Conservation (phyloP, 2,329 filamentous ascomycete species). For the Nothomitra cinnamomea region DNA sequence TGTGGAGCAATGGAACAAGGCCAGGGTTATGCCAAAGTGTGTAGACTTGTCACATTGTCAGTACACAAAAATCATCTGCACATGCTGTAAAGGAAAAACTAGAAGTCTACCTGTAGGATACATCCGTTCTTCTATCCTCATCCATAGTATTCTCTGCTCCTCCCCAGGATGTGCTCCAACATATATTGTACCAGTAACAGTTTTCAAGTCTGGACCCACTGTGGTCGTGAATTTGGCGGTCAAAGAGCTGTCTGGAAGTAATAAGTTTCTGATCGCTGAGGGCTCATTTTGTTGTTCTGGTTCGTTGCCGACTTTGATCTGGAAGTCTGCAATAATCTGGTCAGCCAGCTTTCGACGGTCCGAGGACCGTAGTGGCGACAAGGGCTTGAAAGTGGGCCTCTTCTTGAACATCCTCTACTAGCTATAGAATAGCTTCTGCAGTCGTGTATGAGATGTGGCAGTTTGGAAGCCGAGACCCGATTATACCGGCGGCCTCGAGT, state of each 20-base stretch:
- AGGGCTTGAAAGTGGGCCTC: constrained; percentile 34
- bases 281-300: constrained; percentile 12
- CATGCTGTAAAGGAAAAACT: constrained; percentile 20
- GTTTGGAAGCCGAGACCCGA: too few species aligned
- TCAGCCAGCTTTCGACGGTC: constrained; percentile 50
- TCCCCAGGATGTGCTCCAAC: constrained; percentile 39
- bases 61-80: not conserved
- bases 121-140: constrained; percentile 40
- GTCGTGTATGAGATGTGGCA: too few species aligned
- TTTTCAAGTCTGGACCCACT: constrained; percentile 40
- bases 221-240: constrained; percentile 50
- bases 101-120: constrained; percentile 28
- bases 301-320: constrained; percentile 28
- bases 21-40: constrained; percentile 47
- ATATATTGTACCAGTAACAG: constrained; percentile 47
- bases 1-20: constrained; percentile 46
- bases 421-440: too few species aligned
- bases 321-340: constrained; percentile 46
- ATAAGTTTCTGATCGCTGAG: constrained; percentile 34
- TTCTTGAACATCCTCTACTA: constrained; percentile 6
- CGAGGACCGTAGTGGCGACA: constrained; percentile 47
- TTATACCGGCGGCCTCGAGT: too few species aligned
- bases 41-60: constrained; percentile 31
- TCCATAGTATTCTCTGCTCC: constrained; percentile 46
- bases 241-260: constrained; percentile 45